These are phyloP conservation scores for Zoysia pacifica DNA, from an alignment of 176 grass and related monocot genomes.

Conservation along the genomic window DNA sequence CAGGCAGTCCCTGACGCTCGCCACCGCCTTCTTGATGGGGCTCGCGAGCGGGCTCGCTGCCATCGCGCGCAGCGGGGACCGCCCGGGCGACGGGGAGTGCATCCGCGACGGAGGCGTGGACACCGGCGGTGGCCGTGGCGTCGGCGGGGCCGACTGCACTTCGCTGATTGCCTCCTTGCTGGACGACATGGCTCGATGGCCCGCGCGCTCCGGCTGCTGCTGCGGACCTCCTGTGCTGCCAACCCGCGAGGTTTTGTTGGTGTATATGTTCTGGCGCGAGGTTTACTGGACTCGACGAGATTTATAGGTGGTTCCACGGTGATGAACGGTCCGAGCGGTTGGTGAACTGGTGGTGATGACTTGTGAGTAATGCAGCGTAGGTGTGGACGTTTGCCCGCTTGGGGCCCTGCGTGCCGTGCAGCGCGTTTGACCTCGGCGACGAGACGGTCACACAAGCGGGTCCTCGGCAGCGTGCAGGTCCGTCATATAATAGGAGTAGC, in stretches of 20 bases:
- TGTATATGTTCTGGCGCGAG: not conserved
- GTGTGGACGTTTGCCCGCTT: not conserved
- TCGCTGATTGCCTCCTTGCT: conserved; percentile 48
- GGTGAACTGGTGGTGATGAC: conserved; percentile 33
- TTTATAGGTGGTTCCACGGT: conserved; percentile 47
- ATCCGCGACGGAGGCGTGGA: conserved; percentile 69
- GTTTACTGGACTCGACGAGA: not conserved
- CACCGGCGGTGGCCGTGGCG: conserved; percentile 50
- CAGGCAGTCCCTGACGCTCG: conserved; percentile 59
- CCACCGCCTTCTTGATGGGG: conserved; percentile 67
- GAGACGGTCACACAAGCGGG: conserved; percentile 12
- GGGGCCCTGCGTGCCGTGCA: not conserved
- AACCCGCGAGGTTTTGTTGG: not conserved
- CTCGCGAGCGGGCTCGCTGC: conserved; percentile 58
- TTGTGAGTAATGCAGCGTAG: not conserved
- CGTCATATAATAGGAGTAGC: conserved; percentile 1
- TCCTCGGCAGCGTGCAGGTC: conserved; percentile 7
- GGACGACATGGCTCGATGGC: conserved; percentile 36
- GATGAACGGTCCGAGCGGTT: conserved; percentile 9
- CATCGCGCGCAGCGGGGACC: conserved; percentile 58
- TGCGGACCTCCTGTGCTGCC: not conserved
- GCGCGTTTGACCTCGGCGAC: not conserved
- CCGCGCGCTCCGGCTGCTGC: not conserved
- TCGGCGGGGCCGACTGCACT: conserved; percentile 56
- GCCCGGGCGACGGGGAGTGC: conserved; percentile 45